Evolutionary conservation across 2,329 filamentous ascomycete genomes (phyloP).

Genomic region (Arthrobotrys entomopaga): DNA sequence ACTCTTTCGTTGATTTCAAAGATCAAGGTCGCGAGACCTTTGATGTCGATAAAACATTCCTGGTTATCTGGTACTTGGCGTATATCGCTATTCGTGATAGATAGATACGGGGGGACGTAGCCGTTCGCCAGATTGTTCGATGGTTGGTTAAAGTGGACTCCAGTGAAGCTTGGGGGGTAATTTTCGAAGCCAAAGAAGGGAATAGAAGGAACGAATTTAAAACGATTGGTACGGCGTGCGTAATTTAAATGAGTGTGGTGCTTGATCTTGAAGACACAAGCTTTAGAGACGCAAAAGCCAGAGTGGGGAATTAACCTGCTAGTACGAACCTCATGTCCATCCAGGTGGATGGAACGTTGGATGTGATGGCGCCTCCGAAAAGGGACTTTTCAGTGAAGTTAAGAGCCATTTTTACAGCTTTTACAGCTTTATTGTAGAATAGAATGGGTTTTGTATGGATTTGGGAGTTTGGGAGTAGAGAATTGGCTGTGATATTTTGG

Average conservation of each 20-base stretch:
- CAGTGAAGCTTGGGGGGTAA: constrained; percentile 4
- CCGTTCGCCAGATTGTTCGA: constrained; percentile 21
- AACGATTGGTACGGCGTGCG: constrained; percentile 29
- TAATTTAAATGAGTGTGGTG: constrained; percentile 31
- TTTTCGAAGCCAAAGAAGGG: constrained; percentile 26
- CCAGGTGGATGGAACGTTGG: constrained; percentile 50
- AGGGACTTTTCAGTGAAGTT: constrained; percentile 47
- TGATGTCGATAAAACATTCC: constrained; percentile 57
- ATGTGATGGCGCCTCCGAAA: constrained; percentile 57
- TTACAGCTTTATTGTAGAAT: constrained; percentile 21
- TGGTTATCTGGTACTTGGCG: constrained; percentile 58
- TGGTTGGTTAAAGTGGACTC: constrained; percentile 50
- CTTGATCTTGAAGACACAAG: constrained; percentile 43
- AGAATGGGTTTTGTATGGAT: background rate
- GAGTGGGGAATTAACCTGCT: constrained; percentile 14
- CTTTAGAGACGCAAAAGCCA: constrained; percentile 46
- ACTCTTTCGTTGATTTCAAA: constrained; percentile 57
- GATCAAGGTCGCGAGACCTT: constrained; percentile 55
- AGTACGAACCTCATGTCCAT: constrained; percentile 49
- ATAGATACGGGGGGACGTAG: constrained; percentile 32
- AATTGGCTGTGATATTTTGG: constrained; percentile 3
- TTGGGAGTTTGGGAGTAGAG: background rate
- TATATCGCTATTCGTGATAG: constrained; percentile 53
- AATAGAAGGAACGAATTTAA: constrained; percentile 7
- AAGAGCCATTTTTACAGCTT: constrained; percentile 12